Percentiles rank a stretch among this genome's conserved stretches.
phyloP scores from a whole-genome alignment of 352 stramenopile genomes.

The Lagenidium giganteum region DNA sequence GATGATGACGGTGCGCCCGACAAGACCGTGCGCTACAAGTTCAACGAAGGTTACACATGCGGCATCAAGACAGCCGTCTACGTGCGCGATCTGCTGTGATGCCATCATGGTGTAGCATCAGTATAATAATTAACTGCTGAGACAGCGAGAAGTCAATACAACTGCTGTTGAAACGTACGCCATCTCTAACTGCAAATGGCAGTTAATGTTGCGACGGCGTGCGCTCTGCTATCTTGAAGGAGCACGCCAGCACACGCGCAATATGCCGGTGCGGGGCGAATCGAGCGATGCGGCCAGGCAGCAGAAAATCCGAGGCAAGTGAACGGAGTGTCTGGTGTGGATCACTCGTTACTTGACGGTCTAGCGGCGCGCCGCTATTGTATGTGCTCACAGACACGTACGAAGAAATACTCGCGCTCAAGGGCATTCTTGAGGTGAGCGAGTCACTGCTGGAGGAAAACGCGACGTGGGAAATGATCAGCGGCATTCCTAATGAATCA shows the following conservation, averaged over 20 bases:
- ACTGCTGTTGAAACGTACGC: too few relatives aligned
- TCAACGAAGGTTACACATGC: constrained; percentile 88
- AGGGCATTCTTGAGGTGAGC: constrained; percentile 38
- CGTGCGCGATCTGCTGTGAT: constrained; percentile 85
- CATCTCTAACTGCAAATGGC: neutral
- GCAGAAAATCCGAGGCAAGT: constrained; percentile 32
- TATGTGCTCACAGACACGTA: constrained; percentile 46
- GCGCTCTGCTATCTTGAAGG: too few relatives aligned
- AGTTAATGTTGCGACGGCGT: neutral
- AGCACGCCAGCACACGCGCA: too few relatives aligned
- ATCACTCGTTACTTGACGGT: neutral
- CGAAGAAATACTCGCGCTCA: constrained; percentile 54
- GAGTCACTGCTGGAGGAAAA: neutral
- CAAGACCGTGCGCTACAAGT: constrained; percentile 74
- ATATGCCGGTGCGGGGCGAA: too few relatives aligned
- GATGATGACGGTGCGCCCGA: constrained; percentile 15
- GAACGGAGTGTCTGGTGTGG: neutral
- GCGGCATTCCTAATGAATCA: constrained; percentile 1
- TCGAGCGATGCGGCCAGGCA: constrained; percentile 20
- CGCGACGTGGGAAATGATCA: neutral
- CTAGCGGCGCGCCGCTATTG: too few relatives aligned
- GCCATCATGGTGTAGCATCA: too few relatives aligned
- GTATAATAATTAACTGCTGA: neutral
- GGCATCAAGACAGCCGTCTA: constrained; percentile 87
- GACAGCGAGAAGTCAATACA: too few relatives aligned